Base-by-base conservation (phyloP, 306 rosid species). In the Casuarina glauca region DNA sequence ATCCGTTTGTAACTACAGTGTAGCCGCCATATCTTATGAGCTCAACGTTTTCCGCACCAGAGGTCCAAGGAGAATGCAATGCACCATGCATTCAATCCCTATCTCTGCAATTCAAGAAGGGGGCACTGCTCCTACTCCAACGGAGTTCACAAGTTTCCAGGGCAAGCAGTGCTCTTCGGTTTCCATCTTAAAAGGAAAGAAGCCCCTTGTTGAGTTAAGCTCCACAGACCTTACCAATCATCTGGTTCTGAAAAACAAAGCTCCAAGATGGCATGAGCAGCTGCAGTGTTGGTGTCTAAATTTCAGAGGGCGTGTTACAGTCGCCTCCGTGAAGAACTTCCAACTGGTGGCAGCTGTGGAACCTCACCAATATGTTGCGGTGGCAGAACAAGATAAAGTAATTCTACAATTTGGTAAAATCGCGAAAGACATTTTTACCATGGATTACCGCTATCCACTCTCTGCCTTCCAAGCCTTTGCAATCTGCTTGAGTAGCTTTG, bases 401-500 rank as follows among this genome's bases (percentile, higher is more conserved):
- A 92, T 95, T 53, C 86, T 92, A 16, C 98, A 95, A 72, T 95
- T 95, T 57, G 98, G 97, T 48, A 95, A 95, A 83, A 92, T 95
- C 53, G 97, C 97, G 73, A 95, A 92, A 85, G 95, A 95, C 79
- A 95, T 92, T 50, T 95, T 95, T 84, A 95, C 97, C 38, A 95
- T 95, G 98, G 98, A 95, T 78, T 95, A 91, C 79, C 93, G 92
- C 32, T 92, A 95, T 72, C 98, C 98, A 45, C 93, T 94, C 45
- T 95, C 97, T 15, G 92, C 98, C 49, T 95, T 95, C 87, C 98
- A 92, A 86, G 98, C 98, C 48, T 92, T 95, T 46, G 95, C 97
- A 72, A 91, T 92, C 58, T 92, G 98, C 82, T 85, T 92, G 83
- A 95, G 97, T 77, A 92, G 98, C 90, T 95, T 95, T 52, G 98